A percentile compares a stretch with the other conserved stretches of the same genome.
These are phyloP conservation scores for Gloeophyllum trabeum DNA, from an alignment of 768 basidiomycete species.

Conservation along the genomic window DNA sequence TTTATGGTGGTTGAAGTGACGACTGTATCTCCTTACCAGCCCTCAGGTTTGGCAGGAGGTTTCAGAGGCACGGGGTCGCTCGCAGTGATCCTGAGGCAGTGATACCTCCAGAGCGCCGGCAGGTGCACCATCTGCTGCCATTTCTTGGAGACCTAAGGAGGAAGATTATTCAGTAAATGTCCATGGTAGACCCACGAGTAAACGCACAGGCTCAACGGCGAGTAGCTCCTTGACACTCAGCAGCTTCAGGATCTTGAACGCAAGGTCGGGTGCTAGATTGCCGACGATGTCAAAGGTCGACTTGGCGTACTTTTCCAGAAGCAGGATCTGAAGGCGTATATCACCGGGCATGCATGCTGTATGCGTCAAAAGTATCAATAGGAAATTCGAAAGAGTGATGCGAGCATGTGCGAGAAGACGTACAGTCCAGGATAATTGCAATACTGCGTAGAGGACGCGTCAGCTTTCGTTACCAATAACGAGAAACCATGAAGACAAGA, in stretches of 20 bases:
- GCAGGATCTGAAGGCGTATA: constrained; percentile 71
- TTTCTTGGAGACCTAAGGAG: constrained; percentile 28
- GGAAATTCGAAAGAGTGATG: constrained; percentile 3
- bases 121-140: constrained; percentile 38
- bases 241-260: constrained; percentile 48
- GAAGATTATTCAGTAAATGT: neutral
- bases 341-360: constrained; percentile 76
- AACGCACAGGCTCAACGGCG: constrained; percentile 39
- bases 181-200: neutral
- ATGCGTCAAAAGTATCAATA: constrained; percentile 4
- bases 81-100: constrained; percentile 62
- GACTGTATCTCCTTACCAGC: constrained; percentile 43
- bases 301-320: constrained; percentile 74
- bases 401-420: constrained; percentile 10
- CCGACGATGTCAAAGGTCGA: constrained; percentile 80
- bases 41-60: constrained; percentile 50
- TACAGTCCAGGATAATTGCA: constrained; percentile 51
- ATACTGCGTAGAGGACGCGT: constrained; percentile 26
- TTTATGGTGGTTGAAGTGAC: neutral
- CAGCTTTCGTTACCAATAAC: constrained; percentile 1
- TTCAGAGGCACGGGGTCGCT: constrained; percentile 60
- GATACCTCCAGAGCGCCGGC: constrained; percentile 67
- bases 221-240: constrained; percentile 54
- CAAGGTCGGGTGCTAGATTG: constrained; percentile 52
- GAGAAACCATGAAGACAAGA: neutral